Conservation (phyloP, 2,329 filamentous ascomycete genomes). For the Acrocalymma vagum region DNA sequence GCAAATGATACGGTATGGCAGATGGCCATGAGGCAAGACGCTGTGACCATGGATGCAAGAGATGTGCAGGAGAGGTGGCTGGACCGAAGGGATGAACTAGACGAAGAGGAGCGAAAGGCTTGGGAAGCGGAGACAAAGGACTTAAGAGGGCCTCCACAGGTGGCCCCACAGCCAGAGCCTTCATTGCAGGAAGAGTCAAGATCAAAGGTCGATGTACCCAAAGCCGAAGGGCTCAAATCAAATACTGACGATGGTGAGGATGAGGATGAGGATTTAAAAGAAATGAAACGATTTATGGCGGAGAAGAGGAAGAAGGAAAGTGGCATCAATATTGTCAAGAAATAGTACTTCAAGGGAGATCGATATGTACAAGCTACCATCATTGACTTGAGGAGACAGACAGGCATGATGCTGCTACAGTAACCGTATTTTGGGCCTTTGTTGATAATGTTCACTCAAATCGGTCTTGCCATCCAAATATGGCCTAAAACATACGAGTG, state of each 20-base stretch:
- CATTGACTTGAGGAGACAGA: too few relatives aligned
- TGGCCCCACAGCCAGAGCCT: constrained; percentile 8
- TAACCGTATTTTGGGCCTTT: too few relatives aligned
- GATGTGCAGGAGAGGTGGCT: constrained; percentile 98
- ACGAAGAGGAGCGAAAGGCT: constrained; percentile 77
- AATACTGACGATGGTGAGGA: constrained; percentile 31
- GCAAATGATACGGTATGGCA: constrained; percentile 98
- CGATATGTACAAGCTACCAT: too few relatives aligned
- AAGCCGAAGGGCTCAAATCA: constrained; percentile 10
- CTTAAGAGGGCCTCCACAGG: constrained; percentile 30
- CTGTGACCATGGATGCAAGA: constrained; percentile 77
- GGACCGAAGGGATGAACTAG: constrained; percentile 86
- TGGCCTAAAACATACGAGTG: too few relatives aligned
- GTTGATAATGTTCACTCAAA: too few relatives aligned
- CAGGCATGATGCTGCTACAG: too few relatives aligned
- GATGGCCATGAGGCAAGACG: constrained; percentile 81
- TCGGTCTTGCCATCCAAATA: too few relatives aligned
- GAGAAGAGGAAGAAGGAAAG: constrained; percentile 58
- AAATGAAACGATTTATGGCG: constrained; percentile 49
- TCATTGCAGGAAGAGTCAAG: constrained; percentile 6
- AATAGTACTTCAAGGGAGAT: constrained; percentile 44
- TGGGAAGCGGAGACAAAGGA: constrained; percentile 77
- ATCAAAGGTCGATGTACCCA: constrained; percentile 16
- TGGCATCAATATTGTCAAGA: constrained; percentile 77
- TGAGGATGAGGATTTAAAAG: constrained; percentile 49